phyloP scores from a whole-genome alignment of 2,329 filamentous ascomycete genomes.

The Fusarium nodosum region DNA sequence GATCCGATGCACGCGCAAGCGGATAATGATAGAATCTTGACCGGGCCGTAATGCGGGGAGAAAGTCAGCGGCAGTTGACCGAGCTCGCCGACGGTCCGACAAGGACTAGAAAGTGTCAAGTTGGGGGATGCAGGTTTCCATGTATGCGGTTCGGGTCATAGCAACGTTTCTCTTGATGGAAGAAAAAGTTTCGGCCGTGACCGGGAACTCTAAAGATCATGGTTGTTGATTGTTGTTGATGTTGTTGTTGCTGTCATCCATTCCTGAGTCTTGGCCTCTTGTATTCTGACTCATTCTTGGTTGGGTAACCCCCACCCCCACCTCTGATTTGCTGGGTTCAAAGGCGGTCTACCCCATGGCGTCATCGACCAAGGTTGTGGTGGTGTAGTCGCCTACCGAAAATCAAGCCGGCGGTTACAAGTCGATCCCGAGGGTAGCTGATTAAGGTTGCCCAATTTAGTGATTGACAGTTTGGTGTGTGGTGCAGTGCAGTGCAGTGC shows the following conservation, averaged over 20 bases:
- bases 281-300: conserved; percentile 41
- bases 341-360: conserved; percentile 35
- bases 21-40: conserved; percentile 20
- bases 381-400: conserved; percentile 28
- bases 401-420: conserved; percentile 34
- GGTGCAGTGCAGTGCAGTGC: conserved; percentile 11
- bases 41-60: conserved; percentile 32
- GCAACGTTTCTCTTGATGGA: conserved; percentile 12
- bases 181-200: conserved; percentile 26
- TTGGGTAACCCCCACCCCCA: conserved; percentile 35
- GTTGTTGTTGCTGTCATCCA: conserved; percentile 41
- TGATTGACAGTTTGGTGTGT: conserved; percentile 23
- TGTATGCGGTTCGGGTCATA: conserved; percentile 26
- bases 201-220: conserved; percentile 38
- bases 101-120: conserved; percentile 21
- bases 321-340: conserved; percentile 28
- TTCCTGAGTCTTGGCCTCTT: conserved; percentile 20
- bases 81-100: conserved; percentile 33
- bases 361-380: conserved; percentile 37
- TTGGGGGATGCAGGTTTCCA: conserved; percentile 31
- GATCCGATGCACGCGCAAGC: conserved; percentile 8
- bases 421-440: conserved; percentile 24
- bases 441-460: conserved; percentile 27
- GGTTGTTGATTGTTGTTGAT: conserved; percentile 28
- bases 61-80: conserved; percentile 19